phyloP scores from a whole-genome alignment of 2,329 filamentous ascomycete genomes.

The Beauveria sp. region DNA sequence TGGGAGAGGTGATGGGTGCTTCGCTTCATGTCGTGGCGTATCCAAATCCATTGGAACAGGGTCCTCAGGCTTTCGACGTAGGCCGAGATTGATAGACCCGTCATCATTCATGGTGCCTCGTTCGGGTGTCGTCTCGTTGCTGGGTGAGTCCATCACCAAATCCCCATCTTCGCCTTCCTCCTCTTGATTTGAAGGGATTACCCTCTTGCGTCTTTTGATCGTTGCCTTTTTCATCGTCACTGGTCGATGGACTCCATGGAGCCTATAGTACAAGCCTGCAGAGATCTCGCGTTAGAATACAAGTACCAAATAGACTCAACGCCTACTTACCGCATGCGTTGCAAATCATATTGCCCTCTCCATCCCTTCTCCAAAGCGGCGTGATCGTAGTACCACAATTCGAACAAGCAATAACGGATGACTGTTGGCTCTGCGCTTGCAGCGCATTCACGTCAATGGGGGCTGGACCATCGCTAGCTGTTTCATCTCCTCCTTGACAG shows the following conservation, averaged over 20 bases:
- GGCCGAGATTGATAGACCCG: conserved; percentile 56
- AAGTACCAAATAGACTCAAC: background rate
- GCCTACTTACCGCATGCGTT: conserved; percentile 82
- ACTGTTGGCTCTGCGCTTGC: conserved; percentile 17
- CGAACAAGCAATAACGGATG: conserved; percentile 74
- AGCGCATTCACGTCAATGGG: conserved; percentile 33
- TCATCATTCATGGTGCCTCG: conserved; percentile 54
- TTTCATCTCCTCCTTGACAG: conserved; percentile 23
- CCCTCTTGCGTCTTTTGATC: conserved; percentile 91
- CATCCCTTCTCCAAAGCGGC: conserved; percentile 89
- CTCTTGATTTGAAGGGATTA: conserved; percentile 67
- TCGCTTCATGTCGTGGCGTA: conserved; percentile 33
- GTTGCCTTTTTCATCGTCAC: conserved; percentile 99
- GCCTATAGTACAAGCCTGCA: conserved; percentile 85
- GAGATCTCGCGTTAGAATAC: background rate
- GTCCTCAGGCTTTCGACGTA: conserved; percentile 40
- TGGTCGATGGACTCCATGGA: conserved; percentile 86
- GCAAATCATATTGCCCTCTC: conserved; percentile 92
- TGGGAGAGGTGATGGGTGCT: conserved; percentile 36
- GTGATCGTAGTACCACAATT: conserved; percentile 97
- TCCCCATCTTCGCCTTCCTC: conserved; percentile 42
- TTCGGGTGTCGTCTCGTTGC: conserved; percentile 33
- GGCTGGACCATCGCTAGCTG: conserved; percentile 9
- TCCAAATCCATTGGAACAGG: conserved; percentile 41
- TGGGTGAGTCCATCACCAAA: conserved; percentile 33